A percentile compares a stretch with the other conserved stretches of the same genome.
These are phyloP conservation scores for Chaetoceros muelleri DNA, from an alignment of 108 stramenopile species.

Conservation along the genomic window DNA sequence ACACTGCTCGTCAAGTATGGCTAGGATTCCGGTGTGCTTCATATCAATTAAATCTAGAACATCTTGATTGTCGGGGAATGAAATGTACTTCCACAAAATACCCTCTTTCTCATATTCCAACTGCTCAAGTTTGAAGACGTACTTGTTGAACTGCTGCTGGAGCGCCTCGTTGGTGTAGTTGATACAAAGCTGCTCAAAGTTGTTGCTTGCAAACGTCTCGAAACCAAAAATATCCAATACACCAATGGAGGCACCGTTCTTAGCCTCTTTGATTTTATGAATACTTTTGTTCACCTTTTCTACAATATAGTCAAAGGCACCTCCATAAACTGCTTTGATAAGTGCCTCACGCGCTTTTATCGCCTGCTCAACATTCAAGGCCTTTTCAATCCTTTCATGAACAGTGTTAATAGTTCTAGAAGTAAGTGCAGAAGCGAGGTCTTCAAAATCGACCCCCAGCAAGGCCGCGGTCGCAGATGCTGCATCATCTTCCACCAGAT, in stretches of 20 bases:
- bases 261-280: slow-evolving; percentile 9
- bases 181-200: slow-evolving; percentile 95
- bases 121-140: slow-evolving; percentile 95
- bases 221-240: slow-evolving; percentile 97
- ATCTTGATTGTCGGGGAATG: slow-evolving; percentile 95
- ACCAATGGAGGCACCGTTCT: slow-evolving; percentile 61
- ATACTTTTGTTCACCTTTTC: slow-evolving; percentile 73
- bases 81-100: slow-evolving; percentile 83
- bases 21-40: slow-evolving; percentile 84
- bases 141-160: slow-evolving; percentile 98
- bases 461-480: slow-evolving; percentile 56
- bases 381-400: slow-evolving; percentile 58
- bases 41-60: slow-evolving; percentile 93
- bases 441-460: slow-evolving; percentile 59
- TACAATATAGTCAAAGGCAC: slow-evolving; percentile 89
- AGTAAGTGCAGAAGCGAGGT: slow-evolving; percentile 71
- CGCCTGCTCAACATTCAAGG: slow-evolving; percentile 63
- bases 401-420: slow-evolving; percentile 64
- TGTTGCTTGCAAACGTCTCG: slow-evolving; percentile 83
- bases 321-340: slow-evolving; percentile 89
- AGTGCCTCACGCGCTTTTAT: slow-evolving; percentile 85
- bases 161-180: slow-evolving; percentile 98
- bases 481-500: slow-evolving; percentile 49
- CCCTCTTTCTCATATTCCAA: slow-evolving; percentile 93
- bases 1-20: slow-evolving; percentile 91